phyloP scores from a whole-genome alignment of 495 filamentous ascomycete genomes.

The Aspergillus baeticus region DNA sequence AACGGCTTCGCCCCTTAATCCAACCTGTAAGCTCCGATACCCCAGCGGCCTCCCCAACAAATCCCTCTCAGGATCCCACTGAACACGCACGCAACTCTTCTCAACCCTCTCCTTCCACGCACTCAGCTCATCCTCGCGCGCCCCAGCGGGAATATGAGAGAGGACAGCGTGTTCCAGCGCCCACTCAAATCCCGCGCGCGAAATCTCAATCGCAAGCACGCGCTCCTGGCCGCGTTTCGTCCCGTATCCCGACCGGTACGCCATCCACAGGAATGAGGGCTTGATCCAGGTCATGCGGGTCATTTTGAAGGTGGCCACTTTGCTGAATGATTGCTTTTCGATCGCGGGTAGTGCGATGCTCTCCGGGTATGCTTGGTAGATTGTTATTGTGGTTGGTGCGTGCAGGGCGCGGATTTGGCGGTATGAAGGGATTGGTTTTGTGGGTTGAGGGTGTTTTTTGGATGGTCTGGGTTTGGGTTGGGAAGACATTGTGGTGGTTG shows the following conservation, averaged over 20 bases:
- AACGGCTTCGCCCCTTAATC: conserved; percentile 44
- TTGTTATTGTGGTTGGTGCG: conserved; percentile 48
- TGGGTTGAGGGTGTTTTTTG: too few relatives aligned
- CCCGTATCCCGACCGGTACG: conserved; percentile 57
- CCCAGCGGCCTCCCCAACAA: conserved; percentile 37
- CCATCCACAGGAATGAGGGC: conserved; percentile 65
- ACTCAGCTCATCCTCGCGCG: not conserved
- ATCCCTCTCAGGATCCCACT: conserved; percentile 63
- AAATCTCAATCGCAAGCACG: conserved; percentile 55
- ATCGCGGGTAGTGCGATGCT: conserved; percentile 56
- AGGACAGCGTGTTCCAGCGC: conserved; percentile 32
- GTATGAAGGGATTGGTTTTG: conserved; percentile 26
- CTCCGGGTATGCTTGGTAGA: conserved; percentile 62
- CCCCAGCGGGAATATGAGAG: not conserved
- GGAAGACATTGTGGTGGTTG: too few relatives aligned
- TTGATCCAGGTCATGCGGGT: conserved; percentile 69
- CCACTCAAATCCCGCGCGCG: conserved; percentile 39
- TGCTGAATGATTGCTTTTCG: conserved; percentile 41
- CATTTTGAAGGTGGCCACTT: conserved; percentile 45
- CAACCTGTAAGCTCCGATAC: conserved; percentile 61
- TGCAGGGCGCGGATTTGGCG: conserved; percentile 54
- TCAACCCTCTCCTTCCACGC: conserved; percentile 15
- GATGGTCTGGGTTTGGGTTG: not conserved
- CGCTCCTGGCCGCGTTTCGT: conserved; percentile 48
- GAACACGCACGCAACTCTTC: conserved; percentile 47